Evolutionary conservation across 129 eudicot genomes (phyloP).

Genomic region (Artemisia annua): DNA sequence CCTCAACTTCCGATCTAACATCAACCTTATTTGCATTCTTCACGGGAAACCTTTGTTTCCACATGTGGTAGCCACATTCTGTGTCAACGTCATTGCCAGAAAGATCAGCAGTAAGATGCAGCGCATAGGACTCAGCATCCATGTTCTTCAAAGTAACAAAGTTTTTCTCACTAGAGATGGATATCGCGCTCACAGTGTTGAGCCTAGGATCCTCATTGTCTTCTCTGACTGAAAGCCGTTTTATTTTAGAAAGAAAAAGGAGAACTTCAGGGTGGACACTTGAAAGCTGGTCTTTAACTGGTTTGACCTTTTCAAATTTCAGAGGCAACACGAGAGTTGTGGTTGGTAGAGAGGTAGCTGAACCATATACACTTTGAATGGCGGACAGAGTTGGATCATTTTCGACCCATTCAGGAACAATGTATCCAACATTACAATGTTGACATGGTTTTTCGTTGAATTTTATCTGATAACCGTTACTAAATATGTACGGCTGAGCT

Average conservation of each 20-base stretch:
- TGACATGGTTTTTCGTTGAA: slow-evolving; percentile 51
- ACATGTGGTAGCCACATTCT: slow-evolving; percentile 58
- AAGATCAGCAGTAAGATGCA: slow-evolving; percentile 41
- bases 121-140: slow-evolving; percentile 49
- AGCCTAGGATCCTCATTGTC: slow-evolving; percentile 39
- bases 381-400: slow-evolving; percentile 37
- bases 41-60: slow-evolving; percentile 60
- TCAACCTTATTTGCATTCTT: slow-evolving; percentile 34
- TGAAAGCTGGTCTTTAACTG: slow-evolving; percentile 56
- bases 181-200: slow-evolving; percentile 44
- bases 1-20: slow-evolving; percentile 48
- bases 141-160: slow-evolving; percentile 39
- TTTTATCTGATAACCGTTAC: slow-evolving; percentile 61
- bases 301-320: slow-evolving; percentile 47
- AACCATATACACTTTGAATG: slow-evolving; percentile 39
- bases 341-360: slow-evolving; percentile 35
- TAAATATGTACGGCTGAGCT: slow-evolving; percentile 55
- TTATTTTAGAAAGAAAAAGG: slow-evolving; percentile 57
- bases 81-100: slow-evolving; percentile 3
- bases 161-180: slow-evolving; percentile 47
- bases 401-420: slow-evolving; percentile 70
- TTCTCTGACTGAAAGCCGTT: slow-evolving; percentile 49
- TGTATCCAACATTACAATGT: slow-evolving; percentile 49
- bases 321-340: slow-evolving; percentile 54
- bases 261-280: slow-evolving; percentile 55